Conservation (phyloP, 2,329 filamentous ascomycete species). For the Colletotrichum spaethianum region DNA sequence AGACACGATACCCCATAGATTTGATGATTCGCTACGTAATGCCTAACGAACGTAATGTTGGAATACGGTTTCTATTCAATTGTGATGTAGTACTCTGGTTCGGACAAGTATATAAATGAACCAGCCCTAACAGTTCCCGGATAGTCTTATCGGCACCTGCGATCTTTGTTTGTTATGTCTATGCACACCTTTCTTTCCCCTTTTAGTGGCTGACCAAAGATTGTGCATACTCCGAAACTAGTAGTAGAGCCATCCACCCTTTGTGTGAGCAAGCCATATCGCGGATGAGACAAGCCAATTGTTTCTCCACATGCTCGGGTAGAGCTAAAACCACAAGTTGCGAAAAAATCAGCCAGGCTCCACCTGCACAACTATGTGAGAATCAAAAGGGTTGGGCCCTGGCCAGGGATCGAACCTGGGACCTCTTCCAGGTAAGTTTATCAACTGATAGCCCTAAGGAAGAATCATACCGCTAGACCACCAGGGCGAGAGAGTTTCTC, state of each 20-base stretch:
- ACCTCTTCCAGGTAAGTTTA: slow-evolving; percentile 11
- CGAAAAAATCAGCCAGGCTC: neutral
- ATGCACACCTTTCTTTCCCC: too few species aligned
- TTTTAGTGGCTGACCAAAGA: too few species aligned
- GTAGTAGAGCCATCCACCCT: too few species aligned
- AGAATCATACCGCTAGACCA: slow-evolving; percentile 25
- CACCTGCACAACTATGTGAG: neutral
- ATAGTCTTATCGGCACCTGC: too few species aligned
- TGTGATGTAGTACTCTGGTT: accelerated
- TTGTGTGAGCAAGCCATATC: neutral
- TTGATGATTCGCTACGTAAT: neutral
- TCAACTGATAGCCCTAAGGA: slow-evolving; percentile 1
- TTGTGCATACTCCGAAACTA: too few species aligned
- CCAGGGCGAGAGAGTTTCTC: neutral
- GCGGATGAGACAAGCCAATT: neutral
- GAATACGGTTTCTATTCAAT: neutral
- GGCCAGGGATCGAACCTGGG: slow-evolving; percentile 24
- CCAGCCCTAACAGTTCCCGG: too few species aligned
- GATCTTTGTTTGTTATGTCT: too few species aligned
- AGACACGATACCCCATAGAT: slow-evolving; percentile 13
- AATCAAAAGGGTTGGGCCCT: neutral
- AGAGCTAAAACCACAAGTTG: neutral
- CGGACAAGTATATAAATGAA: too few species aligned
- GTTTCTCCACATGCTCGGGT: neutral
- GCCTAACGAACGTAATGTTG: neutral